Evolutionary conservation across 768 basidiomycete genomes (phyloP).

Genomic region (Tylopilus intermedius): DNA sequence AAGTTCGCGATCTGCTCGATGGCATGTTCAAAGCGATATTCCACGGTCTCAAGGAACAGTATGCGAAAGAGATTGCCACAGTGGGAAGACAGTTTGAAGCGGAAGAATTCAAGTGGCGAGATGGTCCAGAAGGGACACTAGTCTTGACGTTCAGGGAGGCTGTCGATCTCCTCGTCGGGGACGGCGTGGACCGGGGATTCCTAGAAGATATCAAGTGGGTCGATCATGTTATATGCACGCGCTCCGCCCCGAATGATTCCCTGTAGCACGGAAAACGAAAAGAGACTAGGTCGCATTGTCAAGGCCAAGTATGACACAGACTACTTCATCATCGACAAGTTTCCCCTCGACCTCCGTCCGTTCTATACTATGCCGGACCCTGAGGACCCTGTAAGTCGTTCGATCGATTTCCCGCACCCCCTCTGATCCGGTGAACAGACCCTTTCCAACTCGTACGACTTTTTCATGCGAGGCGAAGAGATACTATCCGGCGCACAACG

Average conservation of each 20-base stretch:
- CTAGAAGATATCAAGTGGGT: constrained; percentile 88
- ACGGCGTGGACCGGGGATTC: constrained; percentile 71
- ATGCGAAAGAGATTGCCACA: constrained; percentile 74
- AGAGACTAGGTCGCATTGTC: constrained; percentile 83
- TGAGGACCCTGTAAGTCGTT: constrained; percentile 64
- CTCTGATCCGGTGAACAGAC: constrained; percentile 41
- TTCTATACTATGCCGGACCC: constrained; percentile 99
- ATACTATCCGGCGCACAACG: constrained; percentile 98
- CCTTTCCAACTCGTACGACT: constrained; percentile 97
- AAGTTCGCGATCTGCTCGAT: constrained; percentile 91
- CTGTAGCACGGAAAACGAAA: constrained; percentile 91
- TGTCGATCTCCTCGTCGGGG: constrained; percentile 78
- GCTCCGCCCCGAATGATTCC: constrained; percentile 1
- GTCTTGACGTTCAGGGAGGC: constrained; percentile 84
- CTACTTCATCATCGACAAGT: constrained; percentile 99
- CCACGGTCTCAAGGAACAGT: constrained; percentile 70
- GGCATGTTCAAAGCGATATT: constrained; percentile 83
- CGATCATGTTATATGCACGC: not conserved
- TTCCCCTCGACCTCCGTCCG: constrained; percentile 90
- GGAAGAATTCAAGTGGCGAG: constrained; percentile 93
- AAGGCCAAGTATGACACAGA: constrained; percentile 94
- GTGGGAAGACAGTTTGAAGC: constrained; percentile 87
- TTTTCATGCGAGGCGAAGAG: constrained; percentile 99
- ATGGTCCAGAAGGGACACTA: constrained; percentile 61
- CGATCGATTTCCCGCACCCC: not conserved